A percentile compares a stretch with the other conserved stretches of the same genome.
These are phyloP conservation scores for Thermochaetoides thermophila DNA, from an alignment of 495 filamentous ascomycete genomes.

Conservation along the genomic window DNA sequence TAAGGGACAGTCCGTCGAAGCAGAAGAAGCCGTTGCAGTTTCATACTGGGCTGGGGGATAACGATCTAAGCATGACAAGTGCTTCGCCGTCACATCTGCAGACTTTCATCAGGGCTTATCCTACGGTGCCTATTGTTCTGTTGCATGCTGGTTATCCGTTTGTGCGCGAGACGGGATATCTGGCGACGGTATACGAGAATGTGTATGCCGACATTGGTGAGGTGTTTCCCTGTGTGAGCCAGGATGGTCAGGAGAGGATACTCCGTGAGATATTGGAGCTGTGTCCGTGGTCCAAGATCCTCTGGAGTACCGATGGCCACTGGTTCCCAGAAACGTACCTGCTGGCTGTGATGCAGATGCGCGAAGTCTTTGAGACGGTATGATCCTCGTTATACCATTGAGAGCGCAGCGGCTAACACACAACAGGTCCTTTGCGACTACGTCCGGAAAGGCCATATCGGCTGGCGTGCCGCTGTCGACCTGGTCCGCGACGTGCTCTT, in stretches of 20 bases:
- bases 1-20: constrained; percentile 23
- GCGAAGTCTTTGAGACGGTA: constrained; percentile 56
- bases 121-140: constrained; percentile 58
- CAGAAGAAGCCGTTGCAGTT: constrained; percentile 67
- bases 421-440: constrained; percentile 46
- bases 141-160: constrained; percentile 79
- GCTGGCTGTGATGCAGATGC: constrained; percentile 62
- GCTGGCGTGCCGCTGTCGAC: constrained; percentile 39
- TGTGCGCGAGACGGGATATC: constrained; percentile 67
- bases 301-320: constrained; percentile 80
- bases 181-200: constrained; percentile 67
- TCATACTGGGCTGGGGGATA: constrained; percentile 77
- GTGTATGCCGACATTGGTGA: constrained; percentile 78
- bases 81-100: constrained; percentile 71
- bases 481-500: constrained; percentile 49
- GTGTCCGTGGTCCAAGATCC: constrained; percentile 57
- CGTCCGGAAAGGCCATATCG: constrained; percentile 42
- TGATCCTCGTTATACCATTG: neutral
- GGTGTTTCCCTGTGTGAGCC: constrained; percentile 71
- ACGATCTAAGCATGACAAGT: constrained; percentile 54
- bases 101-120: constrained; percentile 52
- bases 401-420: neutral
- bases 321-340: constrained; percentile 75
- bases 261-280: constrained; percentile 63
- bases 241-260: constrained; percentile 61